Evolutionary conservation across 345 rosid species (phyloP).

Genomic region (Eucalyptus curtisii): DNA sequence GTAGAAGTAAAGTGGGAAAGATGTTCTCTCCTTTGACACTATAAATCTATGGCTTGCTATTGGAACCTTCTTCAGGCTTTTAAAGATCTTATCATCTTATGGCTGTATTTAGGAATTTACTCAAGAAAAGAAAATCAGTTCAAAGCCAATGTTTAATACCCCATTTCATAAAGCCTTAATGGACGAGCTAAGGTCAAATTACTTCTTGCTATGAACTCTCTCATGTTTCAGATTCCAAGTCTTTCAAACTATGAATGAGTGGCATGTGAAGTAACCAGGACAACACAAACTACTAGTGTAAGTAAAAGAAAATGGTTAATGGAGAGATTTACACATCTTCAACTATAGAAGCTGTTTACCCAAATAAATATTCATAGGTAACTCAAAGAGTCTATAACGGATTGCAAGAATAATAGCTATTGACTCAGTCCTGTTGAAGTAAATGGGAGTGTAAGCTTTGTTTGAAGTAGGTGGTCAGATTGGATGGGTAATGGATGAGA

Average conservation of each 20-base stretch:
- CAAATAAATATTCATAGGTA: neutral
- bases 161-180: neutral
- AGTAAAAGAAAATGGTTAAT: neutral
- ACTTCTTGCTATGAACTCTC: neutral
- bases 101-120: neutral
- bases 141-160: neutral
- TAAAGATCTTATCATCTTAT: neutral
- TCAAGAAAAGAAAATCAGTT: neutral
- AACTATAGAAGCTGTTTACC: neutral
- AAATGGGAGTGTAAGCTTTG: neutral
- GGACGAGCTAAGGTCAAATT: neutral
- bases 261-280: neutral
- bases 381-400: neutral
- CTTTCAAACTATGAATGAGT: neutral
- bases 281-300: neutral
- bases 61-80: neutral
- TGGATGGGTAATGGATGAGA: neutral
- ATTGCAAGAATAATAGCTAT: neutral
- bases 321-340: neutral
- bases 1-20: slow-evolving; percentile 10
- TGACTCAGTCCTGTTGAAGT: no score
- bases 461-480: neutral
- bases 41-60: neutral
- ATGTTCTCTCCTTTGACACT: neutral
- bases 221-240: neutral